Conservation (phyloP, 768 basidiomycete species). For the Collybia sp. region DNA sequence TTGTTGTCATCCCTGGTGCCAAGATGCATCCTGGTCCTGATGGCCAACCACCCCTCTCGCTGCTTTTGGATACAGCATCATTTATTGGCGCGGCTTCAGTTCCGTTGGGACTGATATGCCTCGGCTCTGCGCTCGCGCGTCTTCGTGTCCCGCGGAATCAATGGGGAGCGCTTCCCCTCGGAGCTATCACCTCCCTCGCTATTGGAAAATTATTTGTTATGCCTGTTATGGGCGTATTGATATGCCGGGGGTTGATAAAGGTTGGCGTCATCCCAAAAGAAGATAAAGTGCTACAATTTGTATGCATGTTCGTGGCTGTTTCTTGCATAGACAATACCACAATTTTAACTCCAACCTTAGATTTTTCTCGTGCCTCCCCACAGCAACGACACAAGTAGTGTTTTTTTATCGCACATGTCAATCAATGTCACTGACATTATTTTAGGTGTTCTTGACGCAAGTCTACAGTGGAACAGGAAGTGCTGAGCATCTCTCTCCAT, state of each 20-base stretch:
- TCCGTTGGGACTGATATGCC: conserved; percentile 55
- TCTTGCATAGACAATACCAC: not conserved
- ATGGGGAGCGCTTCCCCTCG: conserved; percentile 30
- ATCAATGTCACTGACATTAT: conserved; percentile 5
- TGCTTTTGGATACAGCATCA: conserved; percentile 49
- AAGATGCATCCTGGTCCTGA: conserved; percentile 53
- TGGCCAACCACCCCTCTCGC: conserved; percentile 60
- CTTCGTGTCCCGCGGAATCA: conserved; percentile 33
- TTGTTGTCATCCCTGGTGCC: conserved; percentile 40
- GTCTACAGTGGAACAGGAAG: conserved; percentile 40
- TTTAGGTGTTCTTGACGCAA: conserved; percentile 39
- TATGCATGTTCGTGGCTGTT: conserved; percentile 27
- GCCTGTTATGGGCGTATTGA: conserved; percentile 45
- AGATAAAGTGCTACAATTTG: conserved; percentile 44
- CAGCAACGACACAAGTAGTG: not conserved
- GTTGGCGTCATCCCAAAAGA: conserved; percentile 29
- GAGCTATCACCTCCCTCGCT: conserved; percentile 37
- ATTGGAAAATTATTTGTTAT: conserved; percentile 37
- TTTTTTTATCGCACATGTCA: not conserved
- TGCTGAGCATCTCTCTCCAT: conserved; percentile 35
- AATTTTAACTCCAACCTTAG: not conserved
- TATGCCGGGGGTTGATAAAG: conserved; percentile 33
- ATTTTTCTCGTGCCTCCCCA: not conserved
- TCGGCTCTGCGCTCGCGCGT: conserved; percentile 48
- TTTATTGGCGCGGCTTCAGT: conserved; percentile 65